A percentile compares a stretch with the other conserved stretches of the same genome.
These are phyloP conservation scores for Paramyrothecium sp. DNA, from an alignment of 2,329 filamentous ascomycete species.

Conservation along the genomic window DNA sequence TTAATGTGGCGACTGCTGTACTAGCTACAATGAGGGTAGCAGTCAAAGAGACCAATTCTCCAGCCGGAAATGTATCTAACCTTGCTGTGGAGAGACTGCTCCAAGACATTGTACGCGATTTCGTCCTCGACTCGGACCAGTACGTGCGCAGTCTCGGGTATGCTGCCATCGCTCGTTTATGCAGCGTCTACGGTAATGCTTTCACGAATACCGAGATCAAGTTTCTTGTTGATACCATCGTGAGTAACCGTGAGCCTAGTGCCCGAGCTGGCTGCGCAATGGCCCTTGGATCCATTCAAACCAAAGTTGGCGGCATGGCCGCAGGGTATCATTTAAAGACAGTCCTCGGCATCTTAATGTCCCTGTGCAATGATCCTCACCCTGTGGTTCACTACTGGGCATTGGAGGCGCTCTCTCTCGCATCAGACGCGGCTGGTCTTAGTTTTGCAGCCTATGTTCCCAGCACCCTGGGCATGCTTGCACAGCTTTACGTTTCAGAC, in stretches of 20 bases:
- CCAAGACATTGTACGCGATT: constrained; percentile 69
- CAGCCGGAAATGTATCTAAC: constrained; percentile 71
- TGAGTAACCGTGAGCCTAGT: constrained; percentile 88
- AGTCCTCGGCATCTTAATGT: constrained; percentile 97
- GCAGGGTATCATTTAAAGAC: constrained; percentile 95
- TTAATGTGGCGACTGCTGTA: constrained; percentile 84
- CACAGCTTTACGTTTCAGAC: constrained; percentile 88
- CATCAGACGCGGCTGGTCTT: constrained; percentile 88
- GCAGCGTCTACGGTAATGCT: constrained; percentile 77
- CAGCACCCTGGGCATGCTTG: constrained; percentile 88
- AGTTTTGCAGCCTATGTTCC: constrained; percentile 90
- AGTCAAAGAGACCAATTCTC: constrained; percentile 73
- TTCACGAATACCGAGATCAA: constrained; percentile 92
- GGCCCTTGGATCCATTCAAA: constrained; percentile 89
- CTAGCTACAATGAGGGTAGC: constrained; percentile 80
- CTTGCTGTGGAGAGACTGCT: constrained; percentile 79
- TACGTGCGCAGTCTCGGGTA: constrained; percentile 85
- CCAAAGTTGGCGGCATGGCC: constrained; percentile 95
- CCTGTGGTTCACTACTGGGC: constrained; percentile 97
- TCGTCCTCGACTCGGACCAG: constrained; percentile 80
- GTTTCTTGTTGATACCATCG: constrained; percentile 88
- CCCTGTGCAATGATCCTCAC: constrained; percentile 91
- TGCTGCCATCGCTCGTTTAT: constrained; percentile 81
- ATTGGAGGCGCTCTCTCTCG: constrained; percentile 79
- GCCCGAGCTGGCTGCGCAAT: constrained; percentile 92